These are phyloP conservation scores for Passiflora organensis DNA, from an alignment of 345 rosid species.

Conservation along the genomic window DNA sequence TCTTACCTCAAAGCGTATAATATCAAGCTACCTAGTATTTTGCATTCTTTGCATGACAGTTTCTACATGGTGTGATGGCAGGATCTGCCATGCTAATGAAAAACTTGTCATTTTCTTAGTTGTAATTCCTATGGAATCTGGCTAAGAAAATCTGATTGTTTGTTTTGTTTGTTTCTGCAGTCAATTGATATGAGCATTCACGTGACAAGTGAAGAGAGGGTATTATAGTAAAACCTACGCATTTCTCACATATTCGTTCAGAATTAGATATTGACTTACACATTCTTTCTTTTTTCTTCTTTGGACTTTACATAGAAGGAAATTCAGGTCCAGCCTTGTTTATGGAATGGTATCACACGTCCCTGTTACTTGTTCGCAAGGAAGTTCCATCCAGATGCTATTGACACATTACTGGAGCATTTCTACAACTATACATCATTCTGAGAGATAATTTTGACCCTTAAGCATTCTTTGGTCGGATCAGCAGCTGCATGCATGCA, in stretches of 20 bases:
- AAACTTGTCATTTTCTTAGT: too few relatives aligned
- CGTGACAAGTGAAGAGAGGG: slow-evolving; percentile 81
- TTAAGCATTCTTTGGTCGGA: too few relatives aligned
- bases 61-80: too few relatives aligned
- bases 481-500: slow-evolving; percentile 7
- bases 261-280: background rate
- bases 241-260: background rate
- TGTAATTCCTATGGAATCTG: too few relatives aligned
- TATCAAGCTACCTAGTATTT: too few relatives aligned
- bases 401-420: slow-evolving; percentile 58
- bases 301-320: slow-evolving; percentile 35
- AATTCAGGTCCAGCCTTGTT: slow-evolving; percentile 56
- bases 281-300: background rate
- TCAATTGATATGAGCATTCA: slow-evolving; percentile 65
- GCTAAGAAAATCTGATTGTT: background rate
- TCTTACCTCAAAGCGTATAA: too few relatives aligned
- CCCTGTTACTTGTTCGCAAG: slow-evolving; percentile 95
- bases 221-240: slow-evolving; percentile 15
- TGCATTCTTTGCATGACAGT: too few relatives aligned
- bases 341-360: slow-evolving; percentile 88
- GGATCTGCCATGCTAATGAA: too few relatives aligned
- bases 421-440: slow-evolving; percentile 68
- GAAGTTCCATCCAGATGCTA: slow-evolving; percentile 73
- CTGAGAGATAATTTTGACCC: slow-evolving; percentile 45
- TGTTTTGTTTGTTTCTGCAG: slow-evolving; percentile 42